Conservation (phyloP, 1,139 yeast species). For the Debaryomyces psychrophilus region DNA sequence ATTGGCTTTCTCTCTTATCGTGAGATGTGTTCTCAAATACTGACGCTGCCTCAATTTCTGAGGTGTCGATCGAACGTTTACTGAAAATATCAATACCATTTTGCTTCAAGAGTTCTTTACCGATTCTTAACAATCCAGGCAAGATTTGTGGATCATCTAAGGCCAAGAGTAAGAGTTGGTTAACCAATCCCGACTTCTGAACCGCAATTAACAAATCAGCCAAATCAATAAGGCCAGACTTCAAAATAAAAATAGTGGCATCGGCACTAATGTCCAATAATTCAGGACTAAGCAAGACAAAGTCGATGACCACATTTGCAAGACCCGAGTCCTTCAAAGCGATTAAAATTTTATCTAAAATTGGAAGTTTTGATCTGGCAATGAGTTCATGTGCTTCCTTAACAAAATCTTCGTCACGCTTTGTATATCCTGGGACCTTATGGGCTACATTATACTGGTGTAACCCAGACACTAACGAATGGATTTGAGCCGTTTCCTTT, state of each 20-base stretch:
- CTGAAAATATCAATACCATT: constrained; percentile 22
- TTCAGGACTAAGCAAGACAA: constrained; percentile 28
- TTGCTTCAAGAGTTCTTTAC: constrained; percentile 27
- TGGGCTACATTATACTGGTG: constrained; percentile 13
- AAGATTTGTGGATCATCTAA: constrained; percentile 31
- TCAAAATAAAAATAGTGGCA: constrained; percentile 28
- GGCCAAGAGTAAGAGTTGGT: constrained; percentile 28
- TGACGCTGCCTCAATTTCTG: background rate
- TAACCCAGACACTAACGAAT: constrained; percentile 15
- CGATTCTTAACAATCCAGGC: constrained; percentile 33
- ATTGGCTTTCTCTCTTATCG: constrained; percentile 27
- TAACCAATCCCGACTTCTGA: constrained; percentile 32
- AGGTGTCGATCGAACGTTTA: constrained; percentile 9
- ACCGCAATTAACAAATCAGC: constrained; percentile 31
- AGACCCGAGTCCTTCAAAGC: constrained; percentile 28
- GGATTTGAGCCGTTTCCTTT: constrained; percentile 7
- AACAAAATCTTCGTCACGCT: constrained; percentile 1
- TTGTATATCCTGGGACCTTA: constrained; percentile 8
- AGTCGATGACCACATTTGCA: constrained; percentile 29
- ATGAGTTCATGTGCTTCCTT: constrained; percentile 10
- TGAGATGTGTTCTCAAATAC: constrained; percentile 7
- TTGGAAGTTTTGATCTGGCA: constrained; percentile 23
- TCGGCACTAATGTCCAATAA: constrained; percentile 28
- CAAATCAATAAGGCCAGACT: constrained; percentile 25
- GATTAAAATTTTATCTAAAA: constrained; percentile 28